Evolutionary conservation across 495 filamentous ascomycete genomes (phyloP), one percentile per base, ranked within the genome.

Genomic region (Glutinoglossum americanum): DNA sequence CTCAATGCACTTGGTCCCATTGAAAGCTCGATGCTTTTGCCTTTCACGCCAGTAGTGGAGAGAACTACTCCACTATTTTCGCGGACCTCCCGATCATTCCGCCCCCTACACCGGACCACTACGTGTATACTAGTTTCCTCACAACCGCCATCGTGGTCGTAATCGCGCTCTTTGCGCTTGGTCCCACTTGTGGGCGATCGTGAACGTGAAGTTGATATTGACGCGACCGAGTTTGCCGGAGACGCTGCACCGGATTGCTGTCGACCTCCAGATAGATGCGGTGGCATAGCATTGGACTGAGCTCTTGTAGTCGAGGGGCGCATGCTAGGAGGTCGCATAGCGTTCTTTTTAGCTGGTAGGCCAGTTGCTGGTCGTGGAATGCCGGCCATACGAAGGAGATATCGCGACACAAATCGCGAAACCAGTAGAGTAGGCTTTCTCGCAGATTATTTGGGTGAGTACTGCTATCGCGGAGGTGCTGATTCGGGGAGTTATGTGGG

Each of bases 51-150:
- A 60, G 94, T 85, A 3, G 89, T 94, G 9, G 78, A 79, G 3
- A 98, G 76, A 0, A 94, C 89, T 1, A 97, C 88, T 19, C 85
- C 85, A 61, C 87, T 94, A 65, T 93, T 97, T 67, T 97, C 92
- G 54, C 80, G 73, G 32, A 95, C 80, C 66, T 98, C 92, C 44
- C 92, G 81, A 54, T 95, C 86, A 64, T 84, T 96, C 39, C 92
- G 82, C 1, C 90, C 93, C 45, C 92, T 79, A 71, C 92, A 98
- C 59, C 92, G 77, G 30, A 98, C 92, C 3, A 96, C 89, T 39
- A 97, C 92, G 68, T 93, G 88, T 66, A 98, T 98, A 68, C 93
- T 97, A 1, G 92, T 96, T 67, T 93, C 88, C 59, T 87, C 80
- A 32, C 49, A 3, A 37, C 77, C 77, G 26, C 75, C 74, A 54